phyloP scores from a whole-genome alignment of 805 yeast species.

The Ogataea henricii region DNA sequence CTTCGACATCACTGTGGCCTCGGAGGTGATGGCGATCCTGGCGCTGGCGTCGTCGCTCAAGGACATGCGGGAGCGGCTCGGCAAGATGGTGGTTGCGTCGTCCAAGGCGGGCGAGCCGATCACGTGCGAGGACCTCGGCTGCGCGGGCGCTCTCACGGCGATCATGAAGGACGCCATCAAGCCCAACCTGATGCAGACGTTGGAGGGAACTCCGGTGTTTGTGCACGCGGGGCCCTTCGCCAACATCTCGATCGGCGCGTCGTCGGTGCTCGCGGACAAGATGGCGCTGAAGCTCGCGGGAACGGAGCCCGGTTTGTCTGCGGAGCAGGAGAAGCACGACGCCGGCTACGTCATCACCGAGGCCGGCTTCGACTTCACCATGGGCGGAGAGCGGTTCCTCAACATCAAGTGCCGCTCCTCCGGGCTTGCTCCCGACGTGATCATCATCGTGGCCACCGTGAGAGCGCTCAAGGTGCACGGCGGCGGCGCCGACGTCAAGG shows the following conservation, averaged over 20 bases:
- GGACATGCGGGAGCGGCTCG: constrained; percentile 87
- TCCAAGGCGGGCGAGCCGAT: constrained; percentile 74
- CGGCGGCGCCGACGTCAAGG: constrained; percentile 95
- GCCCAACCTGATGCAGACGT: constrained; percentile 95
- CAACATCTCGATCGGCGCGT: constrained; percentile 95
- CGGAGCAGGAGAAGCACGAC: constrained; percentile 37
- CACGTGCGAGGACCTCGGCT: constrained; percentile 92
- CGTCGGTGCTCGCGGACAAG: constrained; percentile 90
- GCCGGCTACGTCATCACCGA: constrained; percentile 93
- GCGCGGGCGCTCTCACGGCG: constrained; percentile 95
- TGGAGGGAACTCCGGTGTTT: constrained; percentile 96
- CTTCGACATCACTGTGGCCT: constrained; percentile 94
- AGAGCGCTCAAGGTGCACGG: constrained; percentile 97
- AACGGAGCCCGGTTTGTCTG: constrained; percentile 45
- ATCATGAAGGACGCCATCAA: constrained; percentile 93
- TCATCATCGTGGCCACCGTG: constrained; percentile 93
- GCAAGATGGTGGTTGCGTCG: constrained; percentile 86
- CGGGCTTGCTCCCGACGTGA: constrained; percentile 84
- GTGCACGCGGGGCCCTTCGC: constrained; percentile 99
- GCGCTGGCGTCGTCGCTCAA: constrained; percentile 77
- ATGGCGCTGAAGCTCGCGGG: constrained; percentile 91
- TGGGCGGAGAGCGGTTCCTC: constrained; percentile 98
- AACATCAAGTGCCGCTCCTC: constrained; percentile 94
- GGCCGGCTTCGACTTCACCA: constrained; percentile 98
- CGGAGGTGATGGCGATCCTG: constrained; percentile 93